These are phyloP conservation scores for Amniculicola lignicola DNA, from an alignment of 495 filamentous ascomycete genomes.

Conservation along the genomic window DNA sequence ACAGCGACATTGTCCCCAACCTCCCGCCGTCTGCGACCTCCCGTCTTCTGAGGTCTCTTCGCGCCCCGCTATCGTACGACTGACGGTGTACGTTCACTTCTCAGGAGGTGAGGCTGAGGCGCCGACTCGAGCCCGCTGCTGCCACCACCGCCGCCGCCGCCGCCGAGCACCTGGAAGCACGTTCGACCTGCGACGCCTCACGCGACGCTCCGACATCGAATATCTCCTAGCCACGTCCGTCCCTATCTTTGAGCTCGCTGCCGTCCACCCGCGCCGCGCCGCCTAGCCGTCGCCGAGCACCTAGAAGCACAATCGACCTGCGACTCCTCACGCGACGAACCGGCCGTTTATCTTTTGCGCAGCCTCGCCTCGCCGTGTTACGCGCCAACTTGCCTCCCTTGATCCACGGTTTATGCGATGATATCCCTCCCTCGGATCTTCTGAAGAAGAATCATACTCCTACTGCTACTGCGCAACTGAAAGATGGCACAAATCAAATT, in stretches of 20 bases:
- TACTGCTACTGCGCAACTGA: slow-evolving; percentile 5
- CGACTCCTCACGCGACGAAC: slow-evolving; percentile 14
- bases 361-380: slow-evolving; percentile 10
- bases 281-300: slow-evolving; percentile 18
- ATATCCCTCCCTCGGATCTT: slow-evolving; percentile 7
- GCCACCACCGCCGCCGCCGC: slow-evolving; percentile 3
- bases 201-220: slow-evolving; percentile 8
- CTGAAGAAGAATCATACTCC: slow-evolving; percentile 6
- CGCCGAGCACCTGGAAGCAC: slow-evolving; percentile 18
- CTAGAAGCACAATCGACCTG: slow-evolving; percentile 15
- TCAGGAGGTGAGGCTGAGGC: too few species aligned
- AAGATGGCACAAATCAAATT: slow-evolving; percentile 18
- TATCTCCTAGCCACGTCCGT: too few species aligned
- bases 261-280: too few species aligned
- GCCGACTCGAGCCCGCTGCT: too few species aligned
- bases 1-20: slow-evolving; percentile 11
- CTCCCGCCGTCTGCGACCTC: slow-evolving; percentile 8
- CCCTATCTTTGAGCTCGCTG: too few species aligned
- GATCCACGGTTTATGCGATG: slow-evolving; percentile 4
- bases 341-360: slow-evolving; percentile 5
- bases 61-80: slow-evolving; percentile 14
- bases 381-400: slow-evolving; percentile 4
- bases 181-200: slow-evolving; percentile 14
- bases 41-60: slow-evolving; percentile 15
- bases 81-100: too few species aligned